These are phyloP conservation scores for Pilobolus umbonatus DNA, from an alignment of 192 early-diverging fungal species.

Conservation along the genomic window DNA sequence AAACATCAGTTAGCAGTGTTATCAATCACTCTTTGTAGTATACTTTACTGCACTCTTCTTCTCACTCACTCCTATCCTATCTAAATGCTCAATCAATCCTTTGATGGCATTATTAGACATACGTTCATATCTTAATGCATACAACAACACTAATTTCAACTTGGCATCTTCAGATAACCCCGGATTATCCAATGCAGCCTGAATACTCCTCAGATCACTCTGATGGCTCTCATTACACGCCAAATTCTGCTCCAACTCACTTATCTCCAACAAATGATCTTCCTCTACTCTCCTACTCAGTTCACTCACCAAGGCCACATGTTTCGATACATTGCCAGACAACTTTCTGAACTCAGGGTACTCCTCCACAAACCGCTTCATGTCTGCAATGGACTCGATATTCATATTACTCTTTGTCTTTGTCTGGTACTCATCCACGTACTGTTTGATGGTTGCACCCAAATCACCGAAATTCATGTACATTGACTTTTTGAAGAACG, in stretches of 20 bases:
- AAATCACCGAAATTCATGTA: slow-evolving; percentile 93
- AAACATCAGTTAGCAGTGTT: background rate
- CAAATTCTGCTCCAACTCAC: slow-evolving; percentile 92
- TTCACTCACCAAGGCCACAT: slow-evolving; percentile 97
- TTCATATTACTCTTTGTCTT: slow-evolving; percentile 87
- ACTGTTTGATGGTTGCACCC: slow-evolving; percentile 87
- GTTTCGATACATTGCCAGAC: slow-evolving; percentile 95
- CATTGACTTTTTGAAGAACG: slow-evolving; percentile 88
- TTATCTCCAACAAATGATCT: slow-evolving; percentile 75
- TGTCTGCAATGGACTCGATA: slow-evolving; percentile 94
- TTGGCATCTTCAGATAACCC: slow-evolving; percentile 70
- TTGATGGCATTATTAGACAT: slow-evolving; percentile 63
- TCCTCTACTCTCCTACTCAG: slow-evolving; percentile 75
- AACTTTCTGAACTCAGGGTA: slow-evolving; percentile 98
- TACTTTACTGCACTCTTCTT: slow-evolving; percentile 67
- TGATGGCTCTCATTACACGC: slow-evolving; percentile 85
- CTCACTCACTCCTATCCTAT: slow-evolving; percentile 65
- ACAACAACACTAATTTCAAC: slow-evolving; percentile 75
- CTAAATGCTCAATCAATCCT: slow-evolving; percentile 72
- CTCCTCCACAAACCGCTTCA: slow-evolving; percentile 98
- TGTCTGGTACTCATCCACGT: slow-evolving; percentile 91
- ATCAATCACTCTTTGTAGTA: no score
- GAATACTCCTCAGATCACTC: slow-evolving; percentile 77
- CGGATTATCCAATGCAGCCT: slow-evolving; percentile 62
- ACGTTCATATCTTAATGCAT: slow-evolving; percentile 91